Conservation (phyloP, 768 basidiomycete genomes). For the Tephrocybe sp. region DNA sequence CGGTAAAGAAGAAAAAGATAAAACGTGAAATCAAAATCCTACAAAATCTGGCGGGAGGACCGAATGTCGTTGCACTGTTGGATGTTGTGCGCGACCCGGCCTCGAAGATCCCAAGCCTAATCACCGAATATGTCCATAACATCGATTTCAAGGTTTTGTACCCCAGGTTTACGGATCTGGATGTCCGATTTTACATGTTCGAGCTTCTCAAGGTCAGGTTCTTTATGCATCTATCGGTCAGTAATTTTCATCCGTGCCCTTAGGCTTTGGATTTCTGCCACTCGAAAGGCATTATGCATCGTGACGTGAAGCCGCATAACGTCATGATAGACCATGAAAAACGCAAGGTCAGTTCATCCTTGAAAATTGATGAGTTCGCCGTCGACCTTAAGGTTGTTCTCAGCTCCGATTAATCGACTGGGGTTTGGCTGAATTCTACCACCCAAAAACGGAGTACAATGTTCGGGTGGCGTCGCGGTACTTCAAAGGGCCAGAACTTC, state of each 20-base stretch:
- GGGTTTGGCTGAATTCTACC: constrained; percentile 98
- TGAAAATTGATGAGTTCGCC: background rate
- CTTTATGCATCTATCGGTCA: background rate
- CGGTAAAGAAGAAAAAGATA: constrained; percentile 99
- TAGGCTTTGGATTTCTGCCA: constrained; percentile 97
- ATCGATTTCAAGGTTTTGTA: constrained; percentile 97
- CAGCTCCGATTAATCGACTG: constrained; percentile 97
- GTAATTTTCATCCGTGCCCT: constrained; percentile 11
- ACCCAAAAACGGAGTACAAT: constrained; percentile 96
- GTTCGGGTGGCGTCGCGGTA: constrained; percentile 96
- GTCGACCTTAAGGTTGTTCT: constrained; percentile 9
- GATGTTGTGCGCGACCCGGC: constrained; percentile 96
- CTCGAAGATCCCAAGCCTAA: constrained; percentile 94
- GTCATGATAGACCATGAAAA: constrained; percentile 99
- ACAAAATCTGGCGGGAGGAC: constrained; percentile 93
- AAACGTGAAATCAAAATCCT: constrained; percentile 99
- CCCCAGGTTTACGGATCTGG: constrained; percentile 92
- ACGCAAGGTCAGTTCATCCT: constrained; percentile 62
- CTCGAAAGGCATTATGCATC: constrained; percentile 98
- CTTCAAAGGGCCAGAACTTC: constrained; percentile 95
- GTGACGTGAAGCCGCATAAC: constrained; percentile 98
- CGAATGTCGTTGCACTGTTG: constrained; percentile 88
- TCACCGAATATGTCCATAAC: constrained; percentile 98
- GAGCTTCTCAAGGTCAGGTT: constrained; percentile 83
- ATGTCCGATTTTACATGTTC: constrained; percentile 95